These are phyloP conservation scores for Piloderma croceum DNA, from an alignment of 768 basidiomycete genomes.

Conservation along the genomic window DNA sequence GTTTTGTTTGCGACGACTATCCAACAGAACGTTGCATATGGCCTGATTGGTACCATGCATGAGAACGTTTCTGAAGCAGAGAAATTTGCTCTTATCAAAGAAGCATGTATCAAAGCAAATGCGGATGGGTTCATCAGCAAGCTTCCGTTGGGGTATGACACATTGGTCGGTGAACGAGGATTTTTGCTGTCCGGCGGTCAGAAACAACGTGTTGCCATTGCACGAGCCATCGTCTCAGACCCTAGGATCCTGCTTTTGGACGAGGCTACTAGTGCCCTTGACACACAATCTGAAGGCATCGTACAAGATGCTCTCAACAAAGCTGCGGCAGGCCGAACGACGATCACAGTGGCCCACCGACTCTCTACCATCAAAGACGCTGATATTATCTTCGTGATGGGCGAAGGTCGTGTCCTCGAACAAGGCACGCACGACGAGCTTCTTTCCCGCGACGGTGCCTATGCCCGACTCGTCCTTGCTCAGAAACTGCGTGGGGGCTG, in stretches of 20 bases:
- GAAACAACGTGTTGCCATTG: constrained; percentile 88
- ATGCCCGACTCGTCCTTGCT: constrained; percentile 69
- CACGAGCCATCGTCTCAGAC: constrained; percentile 84
- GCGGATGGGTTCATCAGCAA: constrained; percentile 85
- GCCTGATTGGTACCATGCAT: constrained; percentile 63
- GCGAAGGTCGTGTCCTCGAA: constrained; percentile 77
- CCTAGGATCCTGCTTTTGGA: constrained; percentile 81
- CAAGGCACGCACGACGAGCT: constrained; percentile 73
- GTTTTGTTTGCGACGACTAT: constrained; percentile 44
- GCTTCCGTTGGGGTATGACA: constrained; percentile 78
- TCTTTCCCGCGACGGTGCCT: constrained; percentile 55
- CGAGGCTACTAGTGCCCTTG: constrained; percentile 82
- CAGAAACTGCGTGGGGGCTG: constrained; percentile 69
- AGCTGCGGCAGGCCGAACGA: constrained; percentile 71
- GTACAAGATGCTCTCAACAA: constrained; percentile 90
- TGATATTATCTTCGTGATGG: constrained; percentile 84
- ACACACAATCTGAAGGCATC: constrained; percentile 81
- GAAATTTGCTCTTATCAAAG: constrained; percentile 71
- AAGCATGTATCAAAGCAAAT: constrained; percentile 84
- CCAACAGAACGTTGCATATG: constrained; percentile 41
- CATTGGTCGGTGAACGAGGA: constrained; percentile 84
- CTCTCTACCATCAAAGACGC: constrained; percentile 84
- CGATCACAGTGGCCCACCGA: constrained; percentile 77
- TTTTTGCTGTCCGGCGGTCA: constrained; percentile 83
- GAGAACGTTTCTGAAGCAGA: constrained; percentile 69